phyloP scores from a whole-genome alignment of 1,139 yeast genomes.

The Entelexis sorbosivorans region DNA sequence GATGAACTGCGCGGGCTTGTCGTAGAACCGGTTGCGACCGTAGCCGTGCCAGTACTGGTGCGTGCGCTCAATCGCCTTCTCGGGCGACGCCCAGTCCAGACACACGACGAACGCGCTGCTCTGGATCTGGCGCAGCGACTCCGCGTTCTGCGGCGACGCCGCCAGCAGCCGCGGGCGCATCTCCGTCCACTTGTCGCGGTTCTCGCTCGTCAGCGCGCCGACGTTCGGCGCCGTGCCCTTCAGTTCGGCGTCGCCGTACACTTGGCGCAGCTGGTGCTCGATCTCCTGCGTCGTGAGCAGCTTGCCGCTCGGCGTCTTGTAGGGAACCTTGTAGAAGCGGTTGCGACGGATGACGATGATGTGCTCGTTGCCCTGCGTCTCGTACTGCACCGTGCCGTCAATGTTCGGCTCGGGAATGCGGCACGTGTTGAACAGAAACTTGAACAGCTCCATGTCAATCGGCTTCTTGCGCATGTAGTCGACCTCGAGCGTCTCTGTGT shows the following conservation, averaged over 20 bases:
- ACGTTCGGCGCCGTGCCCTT: conserved; percentile 44
- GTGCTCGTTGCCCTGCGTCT: conserved; percentile 52
- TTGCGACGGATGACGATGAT: conserved; percentile 65
- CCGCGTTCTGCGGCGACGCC: conserved; percentile 44
- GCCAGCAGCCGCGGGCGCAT: conserved; percentile 49
- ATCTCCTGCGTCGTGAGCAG: conserved; percentile 51
- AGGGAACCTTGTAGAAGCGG: conserved; percentile 71
- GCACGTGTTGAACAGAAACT: conserved; percentile 81
- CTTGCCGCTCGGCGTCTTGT: conserved; percentile 38
- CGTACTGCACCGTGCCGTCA: conserved; percentile 30
- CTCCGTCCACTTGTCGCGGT: conserved; percentile 72
- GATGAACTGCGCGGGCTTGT: conserved; percentile 82
- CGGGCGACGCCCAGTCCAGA: conserved; percentile 63
- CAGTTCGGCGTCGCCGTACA: conserved; percentile 38
- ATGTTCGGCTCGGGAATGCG: conserved; percentile 57
- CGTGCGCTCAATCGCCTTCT: conserved; percentile 76
- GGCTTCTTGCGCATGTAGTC: conserved; percentile 76
- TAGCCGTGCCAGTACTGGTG: conserved; percentile 90
- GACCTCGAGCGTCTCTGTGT: conserved; percentile 41
- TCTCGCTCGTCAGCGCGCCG: conserved; percentile 72
- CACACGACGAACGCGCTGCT: conserved; percentile 72
- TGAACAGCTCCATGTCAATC: conserved; percentile 87
- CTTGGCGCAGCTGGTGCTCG: conserved; percentile 50
- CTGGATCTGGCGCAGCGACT: conserved; percentile 56
- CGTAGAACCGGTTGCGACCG: conserved; percentile 82